These are phyloP conservation scores for Ochetophila trinervis DNA, from an alignment of 306 rosid species.

Conservation along the genomic window DNA sequence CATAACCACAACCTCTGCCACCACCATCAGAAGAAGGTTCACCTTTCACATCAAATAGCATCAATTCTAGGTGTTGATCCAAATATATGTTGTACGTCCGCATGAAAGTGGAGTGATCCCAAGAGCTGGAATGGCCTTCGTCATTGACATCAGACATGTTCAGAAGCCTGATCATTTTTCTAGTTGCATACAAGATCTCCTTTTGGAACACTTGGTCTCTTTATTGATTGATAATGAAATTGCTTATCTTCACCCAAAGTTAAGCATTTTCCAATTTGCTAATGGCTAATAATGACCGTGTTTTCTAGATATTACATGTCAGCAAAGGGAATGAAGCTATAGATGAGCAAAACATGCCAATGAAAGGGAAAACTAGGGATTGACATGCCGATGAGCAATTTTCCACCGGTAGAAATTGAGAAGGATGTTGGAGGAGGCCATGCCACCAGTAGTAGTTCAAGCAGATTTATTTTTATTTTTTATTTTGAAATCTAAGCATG, in stretches of 20 bases:
- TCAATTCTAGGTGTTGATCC: slow-evolving; percentile 84
- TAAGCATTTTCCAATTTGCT: neutral
- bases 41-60: slow-evolving; percentile 54
- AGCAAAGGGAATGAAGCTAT: slow-evolving; percentile 85
- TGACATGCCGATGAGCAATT: slow-evolving; percentile 72
- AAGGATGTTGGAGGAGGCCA: slow-evolving; percentile 67
- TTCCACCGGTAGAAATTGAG: slow-evolving; percentile 96
- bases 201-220: slow-evolving; percentile 76
- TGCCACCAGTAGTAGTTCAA: slow-evolving; percentile 60
- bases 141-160: slow-evolving; percentile 86
- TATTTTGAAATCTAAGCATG: too few species aligned
- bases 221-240: slow-evolving; percentile 6
- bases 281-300: neutral
- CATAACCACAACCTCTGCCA: slow-evolving; percentile 12
- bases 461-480: too few species aligned
- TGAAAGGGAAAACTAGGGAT: too few species aligned
- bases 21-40: slow-evolving; percentile 15
- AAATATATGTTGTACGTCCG: slow-evolving; percentile 83
- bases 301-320: slow-evolving; percentile 40
- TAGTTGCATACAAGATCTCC: slow-evolving; percentile 82
- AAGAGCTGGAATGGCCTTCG: slow-evolving; percentile 94
- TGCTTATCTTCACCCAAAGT: neutral
- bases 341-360: too few species aligned
- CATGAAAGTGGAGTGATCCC: slow-evolving; percentile 94
- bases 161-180: slow-evolving; percentile 81